Evolutionary conservation across 192 early-diverging fungal species (phyloP), one percentile per base, ranked within the genome.

Genomic region (Jimgerdemannia lactiflua): DNA sequence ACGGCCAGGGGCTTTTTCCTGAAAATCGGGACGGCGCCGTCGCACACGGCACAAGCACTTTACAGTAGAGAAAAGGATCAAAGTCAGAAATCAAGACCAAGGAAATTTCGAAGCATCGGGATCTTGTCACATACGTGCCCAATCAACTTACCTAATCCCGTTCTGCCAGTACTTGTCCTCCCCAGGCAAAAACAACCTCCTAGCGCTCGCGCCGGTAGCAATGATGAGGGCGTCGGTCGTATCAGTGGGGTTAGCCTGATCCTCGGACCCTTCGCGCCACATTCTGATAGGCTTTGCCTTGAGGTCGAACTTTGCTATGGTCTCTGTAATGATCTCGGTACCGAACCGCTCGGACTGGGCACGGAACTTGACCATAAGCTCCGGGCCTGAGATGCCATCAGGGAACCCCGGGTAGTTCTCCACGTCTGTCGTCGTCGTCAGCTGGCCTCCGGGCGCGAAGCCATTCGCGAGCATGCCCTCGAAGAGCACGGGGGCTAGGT

Each of bases 161-260:
- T 92, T 92, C 83, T 99, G 96, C 98, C 98, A 98, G 89, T 94
- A 97, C 19, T 73, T 85, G 65, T 97, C 97, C 79, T 98, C 97
- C 71, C 97, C 97, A 43, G 89, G 86, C 72, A 98, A 93, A 81
- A 88, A 19, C 83, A 96, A 87, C 70, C 98, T 89, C 86, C 95
- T 97, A 70, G 98, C 98, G n/a, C 96, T 97, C 18, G 98, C 97
- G 73, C 98, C 98, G n/a, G 98, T 99, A 68, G 98, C 95, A 67
- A 98, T 91, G 67, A 98, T 92, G 67, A 99, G 80, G 20, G 94
- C 82, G 79, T 96, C 92, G 44, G 94, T 91, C 9, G 92, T 91
- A 70, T 95, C 87, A 70, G 89, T 91, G 66, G 93, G 90, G 78
- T 90, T 77, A 19, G 89, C 91, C 19, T 89, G 78, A 70, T 87